Conservation (phyloP, 257 asterid species). For the Voacanga thouarsii region DNA sequence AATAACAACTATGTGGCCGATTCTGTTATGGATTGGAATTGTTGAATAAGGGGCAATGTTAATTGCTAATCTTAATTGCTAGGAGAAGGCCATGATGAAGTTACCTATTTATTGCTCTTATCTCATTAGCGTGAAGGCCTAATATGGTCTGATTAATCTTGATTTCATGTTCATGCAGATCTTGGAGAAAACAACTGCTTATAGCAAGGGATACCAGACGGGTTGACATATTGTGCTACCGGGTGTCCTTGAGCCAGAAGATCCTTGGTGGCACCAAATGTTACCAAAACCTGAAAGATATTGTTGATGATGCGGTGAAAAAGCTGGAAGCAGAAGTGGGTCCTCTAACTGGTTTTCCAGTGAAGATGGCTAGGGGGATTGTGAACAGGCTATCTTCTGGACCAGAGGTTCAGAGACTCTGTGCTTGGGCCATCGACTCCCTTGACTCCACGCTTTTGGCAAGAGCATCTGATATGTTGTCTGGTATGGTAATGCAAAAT, state of each 20-base stretch:
- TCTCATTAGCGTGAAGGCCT: not conserved
- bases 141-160: constrained; percentile 3
- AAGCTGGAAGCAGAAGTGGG: constrained; percentile 88
- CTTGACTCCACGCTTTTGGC: constrained; percentile 50
- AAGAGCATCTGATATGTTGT: constrained; percentile 32
- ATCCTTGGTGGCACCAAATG: constrained; percentile 59
- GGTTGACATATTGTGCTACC: constrained; percentile 83
- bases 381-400: constrained; percentile 94
- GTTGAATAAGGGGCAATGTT: not conserved
- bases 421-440: constrained; percentile 63
- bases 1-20: no score
- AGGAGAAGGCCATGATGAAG: not conserved
- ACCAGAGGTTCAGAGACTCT: constrained; percentile 72
- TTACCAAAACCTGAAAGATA: constrained; percentile 43
- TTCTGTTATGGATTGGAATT: not conserved
- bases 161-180: constrained; percentile 41
- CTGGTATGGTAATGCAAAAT: constrained; percentile 36
- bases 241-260: constrained; percentile 82
- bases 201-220: constrained; percentile 90
- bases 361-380: constrained; percentile 91
- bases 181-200: constrained; percentile 79
- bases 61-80: not conserved
- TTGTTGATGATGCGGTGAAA: constrained; percentile 57
- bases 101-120: not conserved
- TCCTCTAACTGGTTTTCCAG: constrained; percentile 85